A percentile compares a stretch with the other conserved stretches of the same genome.
Conservation (phyloP, 2,329 filamentous ascomycete genomes). For the Pseudofabraea citricarpa region DNA sequence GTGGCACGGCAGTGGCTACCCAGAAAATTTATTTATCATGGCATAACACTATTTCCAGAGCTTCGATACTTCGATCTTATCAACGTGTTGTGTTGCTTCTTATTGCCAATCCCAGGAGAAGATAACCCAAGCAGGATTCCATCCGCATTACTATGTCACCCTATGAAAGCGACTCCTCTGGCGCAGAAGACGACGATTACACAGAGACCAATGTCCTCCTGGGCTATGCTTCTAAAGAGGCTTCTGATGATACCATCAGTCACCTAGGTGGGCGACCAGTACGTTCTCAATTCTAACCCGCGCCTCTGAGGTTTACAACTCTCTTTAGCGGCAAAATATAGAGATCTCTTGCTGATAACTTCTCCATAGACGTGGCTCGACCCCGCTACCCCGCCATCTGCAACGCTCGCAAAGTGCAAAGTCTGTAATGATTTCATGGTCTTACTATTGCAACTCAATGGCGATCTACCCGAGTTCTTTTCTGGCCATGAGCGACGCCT, state of each 20-base stretch:
- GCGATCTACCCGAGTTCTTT: conserved; percentile 80
- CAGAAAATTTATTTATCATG: too few relatives aligned
- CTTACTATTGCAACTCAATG: conserved; percentile 85
- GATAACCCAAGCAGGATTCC: too few relatives aligned
- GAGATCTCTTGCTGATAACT: not conserved
- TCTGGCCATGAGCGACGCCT: conserved; percentile 82
- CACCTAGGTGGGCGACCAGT: conserved; percentile 85
- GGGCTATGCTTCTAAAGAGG: conserved; percentile 78
- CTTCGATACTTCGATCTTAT: too few relatives aligned
- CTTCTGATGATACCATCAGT: conserved; percentile 73
- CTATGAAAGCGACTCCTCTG: conserved; percentile 84
- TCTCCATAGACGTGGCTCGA: conserved; percentile 78
- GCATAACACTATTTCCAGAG: too few relatives aligned
- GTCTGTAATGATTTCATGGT: conserved; percentile 80
- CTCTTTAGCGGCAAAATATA: too few relatives aligned
- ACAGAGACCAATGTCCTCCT: conserved; percentile 84
- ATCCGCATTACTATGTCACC: conserved; percentile 57
- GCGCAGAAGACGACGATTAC: conserved; percentile 61
- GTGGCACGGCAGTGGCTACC: too few relatives aligned
- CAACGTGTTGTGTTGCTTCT: too few relatives aligned
- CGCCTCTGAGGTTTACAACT: too few relatives aligned
- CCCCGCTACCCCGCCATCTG: conserved; percentile 63
- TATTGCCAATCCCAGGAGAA: too few relatives aligned
- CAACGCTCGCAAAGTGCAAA: conserved; percentile 76
- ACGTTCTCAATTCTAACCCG: too few relatives aligned